Evolutionary conservation across 352 stramenopile genomes (phyloP), one percentile per base, ranked within the genome.

Genomic region (Phytopythium aichiense): DNA sequence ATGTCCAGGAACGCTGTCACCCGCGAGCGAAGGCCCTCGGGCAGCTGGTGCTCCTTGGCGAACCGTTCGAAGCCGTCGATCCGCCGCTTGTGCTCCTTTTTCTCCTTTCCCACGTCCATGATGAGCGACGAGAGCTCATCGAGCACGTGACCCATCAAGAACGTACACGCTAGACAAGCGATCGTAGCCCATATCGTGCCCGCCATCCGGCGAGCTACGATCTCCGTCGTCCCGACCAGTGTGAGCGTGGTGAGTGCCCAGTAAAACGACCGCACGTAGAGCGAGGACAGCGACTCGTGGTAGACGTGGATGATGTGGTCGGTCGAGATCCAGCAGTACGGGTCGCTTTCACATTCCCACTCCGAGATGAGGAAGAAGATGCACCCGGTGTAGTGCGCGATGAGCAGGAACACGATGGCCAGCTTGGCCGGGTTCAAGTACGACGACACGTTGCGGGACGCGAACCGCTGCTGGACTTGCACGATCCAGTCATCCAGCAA

Each of bases 1-100:
- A 76, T 62, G 5, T 77, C 72, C 56, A 92, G 84, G 59, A 90
- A 92, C 13, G 87, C 67, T 3, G 63, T 71, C 0, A 88, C 80
- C 13, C 85, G 81, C 7, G 72, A 72, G 2, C 79, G 77, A 2
- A 94, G 31, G 1, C 64, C 61, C 13, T 74, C 77, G 0, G 77
- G 60, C 2, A 94, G 53, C 0, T 73, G 65, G 20, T 92, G 74
- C 22, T 86, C 69, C 58, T 89, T 87, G 7, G 82, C 83, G 53
- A 89, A 94, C 1, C 74, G 54, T 43, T 91, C 83, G n/a, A 92
- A 94, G 58, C 73, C 88, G 20, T 89, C 78, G 15, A 91, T 77
- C 0, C 78, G 79, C 18, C 65, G 66, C 50, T 91, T 88, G 60
- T 89, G 82, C 31, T 92, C 69, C 33, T 92, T 91, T 0, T 52